These are phyloP conservation scores for Bryum argenteum DNA, from an alignment of 225 moss, liverwort and hornwort genomes.

Conservation along the genomic window DNA sequence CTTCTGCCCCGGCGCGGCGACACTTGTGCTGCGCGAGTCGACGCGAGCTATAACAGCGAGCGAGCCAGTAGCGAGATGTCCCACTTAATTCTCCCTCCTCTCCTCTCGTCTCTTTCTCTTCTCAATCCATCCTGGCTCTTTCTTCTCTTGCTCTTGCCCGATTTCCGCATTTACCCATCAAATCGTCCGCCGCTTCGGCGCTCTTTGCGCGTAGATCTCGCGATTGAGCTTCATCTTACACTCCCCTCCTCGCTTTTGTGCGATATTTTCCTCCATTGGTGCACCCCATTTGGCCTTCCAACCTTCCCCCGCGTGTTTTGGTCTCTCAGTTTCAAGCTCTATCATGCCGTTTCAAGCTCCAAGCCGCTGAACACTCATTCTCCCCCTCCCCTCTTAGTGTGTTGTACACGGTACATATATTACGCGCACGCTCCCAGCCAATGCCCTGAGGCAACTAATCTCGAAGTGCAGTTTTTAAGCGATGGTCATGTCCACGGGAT, in stretches of 20 bases:
- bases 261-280: background rate
- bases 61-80: background rate
- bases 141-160: background rate
- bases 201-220: conserved; percentile 21
- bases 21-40: conserved; percentile 35
- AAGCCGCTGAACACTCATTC: conserved; percentile 20
- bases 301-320: background rate
- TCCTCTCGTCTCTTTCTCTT: background rate
- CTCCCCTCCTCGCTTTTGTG: background rate
- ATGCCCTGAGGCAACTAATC: conserved; percentile 15
- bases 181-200: conserved; percentile 11
- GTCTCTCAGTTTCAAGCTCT: background rate
- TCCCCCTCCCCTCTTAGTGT: background rate
- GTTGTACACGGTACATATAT: background rate
- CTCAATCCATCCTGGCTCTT: background rate
- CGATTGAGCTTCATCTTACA: background rate
- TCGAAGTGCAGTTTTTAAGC: background rate
- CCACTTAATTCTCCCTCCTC: conserved; percentile 1
- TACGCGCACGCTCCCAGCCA: background rate
- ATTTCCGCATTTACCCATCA: background rate
- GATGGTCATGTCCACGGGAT: conserved; percentile 38
- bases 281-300: background rate
- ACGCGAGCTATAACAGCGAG: conserved; percentile 31
- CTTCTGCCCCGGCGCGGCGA: conserved; percentile 13
- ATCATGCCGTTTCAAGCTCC: conserved; percentile 31